Evolutionary conservation across 1,284 basidiomycete species (phyloP).

Genomic region (Serendipita sp.): DNA sequence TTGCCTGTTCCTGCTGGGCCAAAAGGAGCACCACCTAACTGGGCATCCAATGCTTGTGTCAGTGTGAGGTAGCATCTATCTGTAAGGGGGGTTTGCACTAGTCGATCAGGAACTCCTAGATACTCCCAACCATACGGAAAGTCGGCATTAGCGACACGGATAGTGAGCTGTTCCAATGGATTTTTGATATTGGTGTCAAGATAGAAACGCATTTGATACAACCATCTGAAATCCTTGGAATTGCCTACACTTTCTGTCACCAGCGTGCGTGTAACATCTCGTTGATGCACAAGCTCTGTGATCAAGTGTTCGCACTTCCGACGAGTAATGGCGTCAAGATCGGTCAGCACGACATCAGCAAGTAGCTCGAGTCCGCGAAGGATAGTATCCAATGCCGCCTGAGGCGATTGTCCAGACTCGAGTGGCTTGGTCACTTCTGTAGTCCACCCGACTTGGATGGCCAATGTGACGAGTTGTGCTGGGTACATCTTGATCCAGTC

Average conservation of each 20-base stretch:
- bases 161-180: slow-evolving; percentile 65
- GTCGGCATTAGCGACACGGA: slow-evolving; percentile 79
- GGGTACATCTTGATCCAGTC: slow-evolving; percentile 87
- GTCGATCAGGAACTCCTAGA: slow-evolving; percentile 87
- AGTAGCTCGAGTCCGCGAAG: slow-evolving; percentile 80
- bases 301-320: slow-evolving; percentile 98
- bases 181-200: slow-evolving; percentile 57
- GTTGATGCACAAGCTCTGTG: slow-evolving; percentile 95
- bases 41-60: slow-evolving; percentile 89
- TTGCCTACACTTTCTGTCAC: slow-evolving; percentile 53
- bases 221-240: slow-evolving; percentile 74
- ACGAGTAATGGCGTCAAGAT: slow-evolving; percentile 76
- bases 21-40: slow-evolving; percentile 93
- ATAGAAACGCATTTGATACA: slow-evolving; percentile 99
- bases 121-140: slow-evolving; percentile 99
- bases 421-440: slow-evolving; percentile 66
- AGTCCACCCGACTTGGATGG: slow-evolving; percentile 92
- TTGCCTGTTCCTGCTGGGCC: slow-evolving; percentile 93
- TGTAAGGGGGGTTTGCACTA: slow-evolving; percentile 98
- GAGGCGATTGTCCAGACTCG: slow-evolving; percentile 38
- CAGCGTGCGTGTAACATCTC: slow-evolving; percentile 81
- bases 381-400: slow-evolving; percentile 61
- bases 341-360: slow-evolving; percentile 87
- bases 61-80: slow-evolving; percentile 93
- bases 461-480: slow-evolving; percentile 89